Base-by-base conservation (phyloP, 495 filamentous ascomycete species). In the Aspergillus hancockii region DNA sequence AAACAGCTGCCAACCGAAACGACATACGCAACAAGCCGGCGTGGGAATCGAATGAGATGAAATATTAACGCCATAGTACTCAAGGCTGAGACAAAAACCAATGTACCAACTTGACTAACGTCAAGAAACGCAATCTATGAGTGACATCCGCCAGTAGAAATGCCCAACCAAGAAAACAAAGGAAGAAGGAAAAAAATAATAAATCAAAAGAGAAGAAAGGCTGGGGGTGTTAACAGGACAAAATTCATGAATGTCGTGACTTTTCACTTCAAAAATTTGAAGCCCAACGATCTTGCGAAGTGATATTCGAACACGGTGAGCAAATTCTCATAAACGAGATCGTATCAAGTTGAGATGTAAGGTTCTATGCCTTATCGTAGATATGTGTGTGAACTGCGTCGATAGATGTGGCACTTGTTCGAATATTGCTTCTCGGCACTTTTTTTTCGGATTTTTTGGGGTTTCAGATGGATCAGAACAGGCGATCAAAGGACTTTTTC, bases 241-340 rank as follows among this genome's bases (percentile, higher is more conserved):
- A 71, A 63, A 65, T 64, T 78, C 77, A 69, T 81, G 62, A 78
- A 76, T 74, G 71, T 79, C 74, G 71, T 77, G 68, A 72, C 75
- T 72, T 70, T 71, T 72, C 58, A 54, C 61, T 61, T 53, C 60
- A 58, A 54, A 57, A 58, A 52, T 41, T 63, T 45, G 55, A 50
- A 62, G 55, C 56, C 58, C 57, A 22, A 55, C 45, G 45, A 58
- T 54, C 57, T 49, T 55, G 54, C 16, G 55, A 43, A 51, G 51
- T 43, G 66, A 54, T 54, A 49, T 60, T 58, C 38, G 54, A 54
- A 67, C 61, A 63, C 43, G 61, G 59, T 62, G 55, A 43, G 49
- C 43, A 43, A 58, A 59, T 55, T 49, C 49, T 43, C 32, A 52
- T 40, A 23, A 49, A 41, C 41, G 56, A 58, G 60, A 54, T 61